Percentiles rank a stretch among this genome's conserved stretches.
phyloP scores from a whole-genome alignment of 2,329 filamentous ascomycete species.

The Huntiella bhutanensis region DNA sequence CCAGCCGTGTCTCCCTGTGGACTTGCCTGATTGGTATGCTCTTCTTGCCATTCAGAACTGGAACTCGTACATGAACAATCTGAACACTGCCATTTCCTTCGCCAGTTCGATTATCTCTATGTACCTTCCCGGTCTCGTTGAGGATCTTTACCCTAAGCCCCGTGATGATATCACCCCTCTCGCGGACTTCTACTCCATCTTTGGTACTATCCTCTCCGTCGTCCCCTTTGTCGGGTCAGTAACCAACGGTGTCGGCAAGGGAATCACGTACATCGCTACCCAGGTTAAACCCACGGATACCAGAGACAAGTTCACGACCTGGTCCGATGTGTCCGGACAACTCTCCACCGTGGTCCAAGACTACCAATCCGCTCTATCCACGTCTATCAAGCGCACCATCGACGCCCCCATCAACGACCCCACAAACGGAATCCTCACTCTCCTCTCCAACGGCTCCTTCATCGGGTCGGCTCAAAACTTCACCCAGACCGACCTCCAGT shows the following conservation, averaged over 20 bases:
- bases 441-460: constrained; percentile 10
- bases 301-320: constrained; percentile 6
- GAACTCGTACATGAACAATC: constrained; percentile 13
- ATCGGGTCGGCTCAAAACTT: constrained; percentile 11
- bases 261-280: neutral
- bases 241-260: neutral
- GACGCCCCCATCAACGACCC: constrained; percentile 9
- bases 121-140: constrained; percentile 11
- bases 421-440: constrained; percentile 4
- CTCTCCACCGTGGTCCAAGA: constrained; percentile 8
- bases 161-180: constrained; percentile 9
- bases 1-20: constrained; percentile 12
- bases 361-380: constrained; percentile 7
- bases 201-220: constrained; percentile 7
- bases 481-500: constrained; percentile 12
- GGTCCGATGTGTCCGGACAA: constrained; percentile 5
- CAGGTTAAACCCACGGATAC: constrained; percentile 2
- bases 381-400: constrained; percentile 7
- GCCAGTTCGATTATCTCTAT: constrained; percentile 11
- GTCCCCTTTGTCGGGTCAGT: constrained; percentile 11
- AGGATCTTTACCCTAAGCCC: constrained; percentile 11
- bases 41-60: constrained; percentile 12
- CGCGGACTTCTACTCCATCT: constrained; percentile 10
- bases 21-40: constrained; percentile 11
- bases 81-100: constrained; percentile 12